Evolutionary conservation across 257 asterid genomes (phyloP).

Genomic region (Petunia secreta): DNA sequence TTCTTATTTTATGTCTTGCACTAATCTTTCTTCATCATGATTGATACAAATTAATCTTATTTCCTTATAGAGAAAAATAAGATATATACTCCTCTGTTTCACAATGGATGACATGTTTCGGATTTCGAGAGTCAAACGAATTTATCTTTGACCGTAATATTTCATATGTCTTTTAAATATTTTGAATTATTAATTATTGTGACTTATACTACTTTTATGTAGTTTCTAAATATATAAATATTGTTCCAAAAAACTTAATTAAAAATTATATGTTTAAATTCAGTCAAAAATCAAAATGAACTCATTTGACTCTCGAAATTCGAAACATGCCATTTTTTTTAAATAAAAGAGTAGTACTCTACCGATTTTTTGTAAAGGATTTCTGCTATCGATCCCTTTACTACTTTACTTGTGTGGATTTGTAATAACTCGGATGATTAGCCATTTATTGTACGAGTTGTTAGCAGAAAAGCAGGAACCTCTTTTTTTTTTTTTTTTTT

Average conservation of each 20-base stretch:
- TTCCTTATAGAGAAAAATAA: background rate
- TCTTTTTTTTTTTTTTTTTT: constrained; percentile 23
- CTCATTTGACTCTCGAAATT: no score
- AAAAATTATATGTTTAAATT: no score
- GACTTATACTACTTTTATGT: no score
- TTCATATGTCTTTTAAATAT: no score
- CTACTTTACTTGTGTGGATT: background rate
- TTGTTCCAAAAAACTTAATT: no score
- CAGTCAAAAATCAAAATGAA: no score
- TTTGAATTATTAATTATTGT: no score
- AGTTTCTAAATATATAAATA: no score
- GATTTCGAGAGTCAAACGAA: no score
- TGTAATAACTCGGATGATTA: background rate
- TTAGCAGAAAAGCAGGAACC: constrained; percentile 47
- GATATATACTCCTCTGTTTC: background rate
- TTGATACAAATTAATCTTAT: background rate
- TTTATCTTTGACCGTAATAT: no score
- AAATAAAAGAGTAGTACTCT: background rate
- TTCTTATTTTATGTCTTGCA: background rate
- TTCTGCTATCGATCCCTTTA: background rate
- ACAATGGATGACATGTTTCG: no score
- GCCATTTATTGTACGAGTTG: constrained; percentile 30
- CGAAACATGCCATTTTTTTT: no score
- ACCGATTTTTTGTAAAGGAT: background rate
- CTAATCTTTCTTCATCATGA: background rate